A percentile compares a stretch with the other conserved stretches of the same genome.
phyloP scores from a whole-genome alignment of 495 filamentous ascomycete genomes.

The Penicillium angulare region DNA sequence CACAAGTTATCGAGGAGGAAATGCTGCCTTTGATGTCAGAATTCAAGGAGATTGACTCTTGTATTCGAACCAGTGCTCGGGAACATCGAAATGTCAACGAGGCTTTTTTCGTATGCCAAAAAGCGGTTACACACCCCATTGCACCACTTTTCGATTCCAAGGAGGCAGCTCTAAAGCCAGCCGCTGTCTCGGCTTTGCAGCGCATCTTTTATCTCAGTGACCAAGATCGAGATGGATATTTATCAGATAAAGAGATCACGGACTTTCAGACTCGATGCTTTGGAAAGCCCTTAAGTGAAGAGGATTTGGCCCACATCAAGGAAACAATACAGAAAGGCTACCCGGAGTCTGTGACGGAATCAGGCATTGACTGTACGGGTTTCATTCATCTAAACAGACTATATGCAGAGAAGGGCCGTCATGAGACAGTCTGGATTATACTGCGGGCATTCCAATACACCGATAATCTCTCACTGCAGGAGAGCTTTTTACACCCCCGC shows the following conservation, averaged over 20 bases:
- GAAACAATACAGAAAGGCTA: constrained; percentile 67
- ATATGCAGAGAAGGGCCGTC: constrained; percentile 95
- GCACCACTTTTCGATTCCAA: constrained; percentile 96
- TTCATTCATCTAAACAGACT: constrained; percentile 91
- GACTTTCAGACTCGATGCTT: constrained; percentile 92
- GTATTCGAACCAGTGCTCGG: constrained; percentile 90
- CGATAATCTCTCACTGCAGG: constrained; percentile 85
- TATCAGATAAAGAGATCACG: constrained; percentile 86
- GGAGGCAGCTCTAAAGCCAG: constrained; percentile 83
- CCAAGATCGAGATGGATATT: constrained; percentile 91
- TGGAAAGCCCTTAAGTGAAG: constrained; percentile 71
- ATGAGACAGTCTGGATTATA: constrained; percentile 97
- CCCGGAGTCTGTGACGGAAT: constrained; percentile 60
- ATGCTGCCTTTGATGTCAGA: constrained; percentile 98
- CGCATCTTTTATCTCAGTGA: constrained; percentile 94
- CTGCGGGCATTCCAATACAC: constrained; percentile 95
- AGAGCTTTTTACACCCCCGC: constrained; percentile 87
- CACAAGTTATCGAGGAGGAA: constrained; percentile 88
- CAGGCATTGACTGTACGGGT: constrained; percentile 74
- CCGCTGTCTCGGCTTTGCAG: constrained; percentile 78
- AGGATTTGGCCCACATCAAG: constrained; percentile 88
- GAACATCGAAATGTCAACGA: constrained; percentile 96
- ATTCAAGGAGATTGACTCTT: constrained; percentile 98
- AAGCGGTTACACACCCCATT: constrained; percentile 97
- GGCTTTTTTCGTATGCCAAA: constrained; percentile 95